Evolutionary conservation across 495 filamentous ascomycete genomes (phyloP), one percentile per base, ranked within the genome.

Genomic region (Aspergillus avenaceus): DNA sequence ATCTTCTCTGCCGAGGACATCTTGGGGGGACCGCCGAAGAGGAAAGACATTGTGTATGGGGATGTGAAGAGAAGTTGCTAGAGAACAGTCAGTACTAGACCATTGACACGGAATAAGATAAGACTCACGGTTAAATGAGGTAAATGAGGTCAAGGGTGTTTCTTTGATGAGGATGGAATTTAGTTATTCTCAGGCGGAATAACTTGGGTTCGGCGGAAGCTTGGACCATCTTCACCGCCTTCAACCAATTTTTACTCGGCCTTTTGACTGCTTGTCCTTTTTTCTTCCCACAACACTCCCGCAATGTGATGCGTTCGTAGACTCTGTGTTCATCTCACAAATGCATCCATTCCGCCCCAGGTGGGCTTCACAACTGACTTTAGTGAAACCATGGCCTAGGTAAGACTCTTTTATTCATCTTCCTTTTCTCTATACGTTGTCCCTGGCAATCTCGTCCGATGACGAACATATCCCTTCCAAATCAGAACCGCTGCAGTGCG

Each of bases 401-500:
- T 76, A 72, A 71, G 73, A 48, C 32, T 28, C 44, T 28, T 42
- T 47, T 37, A 18, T 46, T 60, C 24, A 31, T 22, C 50, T 45
- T 44, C 40, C 31, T 54, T 8, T 27, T 45, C 46, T 50, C 31
- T 31, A 9, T 26, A 14, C 32, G 12, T 52, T 41, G 27, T 24
- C 36, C 22, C 48, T n/a, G 45, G 37, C 28, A 56, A 50, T 56
- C 49, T 59, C 44, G 71, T 38, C 34, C 34, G 34, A 38, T 74
- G 80, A 83, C 78, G 80, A 84, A 64, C 70, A 67, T 61, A 60
- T 59, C 53, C 59, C 55, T 58, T 65, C 63, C 65, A 70, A 48
- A 41, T 60, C 73, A 84, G 91, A 96, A 96, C 90, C 91, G 90
- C 90, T 95, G 91, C 91, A 87, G 87, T 83, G 91, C 88, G 93